Base-by-base conservation (phyloP, 2,329 filamentous ascomycete species). In the Arthrobotrys musiformis region DNA sequence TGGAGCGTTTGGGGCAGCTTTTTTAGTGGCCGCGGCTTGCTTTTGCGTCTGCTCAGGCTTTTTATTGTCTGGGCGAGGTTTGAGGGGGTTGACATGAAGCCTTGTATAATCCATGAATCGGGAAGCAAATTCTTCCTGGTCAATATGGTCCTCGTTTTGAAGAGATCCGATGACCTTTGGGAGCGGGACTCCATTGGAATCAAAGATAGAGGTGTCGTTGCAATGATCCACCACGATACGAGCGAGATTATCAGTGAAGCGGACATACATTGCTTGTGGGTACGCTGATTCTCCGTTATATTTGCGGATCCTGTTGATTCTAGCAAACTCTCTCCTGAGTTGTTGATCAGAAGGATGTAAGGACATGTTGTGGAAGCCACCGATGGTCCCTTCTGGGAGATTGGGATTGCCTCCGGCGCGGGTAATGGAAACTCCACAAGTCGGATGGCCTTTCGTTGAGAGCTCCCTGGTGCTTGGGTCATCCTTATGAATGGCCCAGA, bases 401-500 rank as follows among this genome's bases (percentile, higher is more conserved):
- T 77, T 61, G 15, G 11, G 30, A 9, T 70, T 22, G 15, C 6
- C 7, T 4, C 26, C 33, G 13, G 66, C 60, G 8, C 50, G 48
- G 19, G 70, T 33, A 6, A 77, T 70, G 28, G 50, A 70, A 19
- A 77, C 35, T 56, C 70, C 73, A 24, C 37, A 77, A 13, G 60
- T 77, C 8, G 60, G 61, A 11, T 50, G 22, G 37, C 66, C 73
- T 28, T 67, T 60, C 5, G 73, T 77, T n/a, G 40, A 30, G 8
- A 56, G 40, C 22, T 77, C 58, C 24, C 56, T 46, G 33, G 52
- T 66, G 9, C n/a, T 11, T 1, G 50, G 42, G 13, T 76, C 64
- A 13, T 77, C 60, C 15, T 70, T 44, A 26, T 77, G 48, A n/a
- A 77, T 70, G 19, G 73, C 42, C 73, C 73, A 77, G 52, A 77